These are phyloP conservation scores for Peronospora belbahrii DNA, from an alignment of 352 stramenopile species.

Conservation along the genomic window DNA sequence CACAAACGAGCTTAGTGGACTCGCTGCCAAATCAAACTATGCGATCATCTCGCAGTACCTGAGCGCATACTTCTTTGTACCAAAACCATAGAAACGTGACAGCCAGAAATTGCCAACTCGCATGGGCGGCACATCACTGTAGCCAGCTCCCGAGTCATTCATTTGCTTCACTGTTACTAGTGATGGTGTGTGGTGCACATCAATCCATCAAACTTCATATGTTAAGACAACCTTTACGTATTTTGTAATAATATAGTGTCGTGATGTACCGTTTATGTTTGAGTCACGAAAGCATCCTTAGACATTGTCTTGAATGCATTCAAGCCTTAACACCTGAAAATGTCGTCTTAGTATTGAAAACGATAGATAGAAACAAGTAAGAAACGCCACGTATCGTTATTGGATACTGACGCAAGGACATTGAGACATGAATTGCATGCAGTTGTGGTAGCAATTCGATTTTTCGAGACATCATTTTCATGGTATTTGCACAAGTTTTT, in stretches of 20 bases:
- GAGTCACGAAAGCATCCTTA: conserved; percentile 62
- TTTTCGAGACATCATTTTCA: conserved; percentile 20
- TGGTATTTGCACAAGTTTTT: conserved; percentile 71
- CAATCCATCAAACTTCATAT: too few species aligned
- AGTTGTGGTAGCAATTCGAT: conserved; percentile 27
- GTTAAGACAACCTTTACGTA: conserved; percentile 70
- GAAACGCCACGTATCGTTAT: conserved; percentile 35
- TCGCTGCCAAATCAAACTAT: too few species aligned
- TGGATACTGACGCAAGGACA: conserved; percentile 27
- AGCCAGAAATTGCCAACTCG: too few species aligned
- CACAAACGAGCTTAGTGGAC: too few species aligned
- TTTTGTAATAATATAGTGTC: conserved; percentile 50
- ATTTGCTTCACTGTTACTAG: too few species aligned
- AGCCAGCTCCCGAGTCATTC: too few species aligned
- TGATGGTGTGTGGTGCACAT: too few species aligned
- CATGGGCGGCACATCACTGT: too few species aligned
- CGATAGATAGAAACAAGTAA: conserved; percentile 21
- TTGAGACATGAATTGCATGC: conserved; percentile 45
- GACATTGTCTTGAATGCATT: conserved; percentile 56
- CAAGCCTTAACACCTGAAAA: conserved; percentile 50
- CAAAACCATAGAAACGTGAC: too few species aligned
- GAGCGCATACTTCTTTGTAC: too few species aligned
- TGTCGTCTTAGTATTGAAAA: conserved; percentile 36
- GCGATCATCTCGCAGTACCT: too few species aligned
- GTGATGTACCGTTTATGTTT: conserved; percentile 47